phyloP scores from a whole-genome alignment of 2,329 filamentous ascomycete species.

The Nigrospora osmanthi region DNA sequence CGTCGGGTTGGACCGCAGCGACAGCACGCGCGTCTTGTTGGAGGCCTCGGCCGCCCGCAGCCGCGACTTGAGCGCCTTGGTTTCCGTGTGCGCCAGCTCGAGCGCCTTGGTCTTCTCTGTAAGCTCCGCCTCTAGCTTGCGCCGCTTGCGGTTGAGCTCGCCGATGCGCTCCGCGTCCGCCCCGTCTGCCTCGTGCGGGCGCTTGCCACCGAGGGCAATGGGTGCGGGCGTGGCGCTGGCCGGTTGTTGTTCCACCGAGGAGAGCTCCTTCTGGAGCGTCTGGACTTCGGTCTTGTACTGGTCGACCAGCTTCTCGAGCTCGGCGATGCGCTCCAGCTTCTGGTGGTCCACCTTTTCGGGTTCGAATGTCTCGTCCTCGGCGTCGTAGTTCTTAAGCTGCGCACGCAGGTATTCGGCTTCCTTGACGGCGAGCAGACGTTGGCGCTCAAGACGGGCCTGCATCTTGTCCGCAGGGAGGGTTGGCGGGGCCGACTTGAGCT shows the following conservation, averaged over 20 bases:
- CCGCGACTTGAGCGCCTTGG: slow-evolving; percentile 65
- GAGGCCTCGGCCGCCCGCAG: slow-evolving; percentile 58
- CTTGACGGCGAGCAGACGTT: slow-evolving; percentile 77
- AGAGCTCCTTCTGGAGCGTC: slow-evolving; percentile 65
- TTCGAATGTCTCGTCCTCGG: slow-evolving; percentile 81
- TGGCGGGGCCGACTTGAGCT: slow-evolving; percentile 46
- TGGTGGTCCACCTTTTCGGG: slow-evolving; percentile 70
- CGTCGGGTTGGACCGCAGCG: slow-evolving; percentile 87
- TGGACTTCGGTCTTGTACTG: slow-evolving; percentile 78
- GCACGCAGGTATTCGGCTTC: slow-evolving; percentile 92
- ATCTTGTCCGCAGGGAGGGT: slow-evolving; percentile 54
- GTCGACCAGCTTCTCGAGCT: slow-evolving; percentile 81
- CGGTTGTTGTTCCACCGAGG: slow-evolving; percentile 45
- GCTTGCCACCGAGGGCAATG: slow-evolving; percentile 49
- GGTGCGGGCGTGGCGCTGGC: slow-evolving; percentile 26
- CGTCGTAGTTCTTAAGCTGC: slow-evolving; percentile 81
- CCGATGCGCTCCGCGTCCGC: slow-evolving; percentile 65
- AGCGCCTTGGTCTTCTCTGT: slow-evolving; percentile 65
- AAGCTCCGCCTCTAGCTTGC: slow-evolving; percentile 40
- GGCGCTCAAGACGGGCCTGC: slow-evolving; percentile 71
- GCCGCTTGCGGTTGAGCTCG: slow-evolving; percentile 78
- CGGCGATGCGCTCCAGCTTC: slow-evolving; percentile 65
- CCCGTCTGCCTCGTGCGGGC: slow-evolving; percentile 50
- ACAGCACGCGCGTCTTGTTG: slow-evolving; percentile 73
- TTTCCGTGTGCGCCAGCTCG: slow-evolving; percentile 59